Percentiles rank a stretch among this genome's conserved stretches.
These are phyloP conservation scores for Pezicula radicicola DNA, from an alignment of 2,329 filamentous ascomycete genomes.

Conservation along the genomic window DNA sequence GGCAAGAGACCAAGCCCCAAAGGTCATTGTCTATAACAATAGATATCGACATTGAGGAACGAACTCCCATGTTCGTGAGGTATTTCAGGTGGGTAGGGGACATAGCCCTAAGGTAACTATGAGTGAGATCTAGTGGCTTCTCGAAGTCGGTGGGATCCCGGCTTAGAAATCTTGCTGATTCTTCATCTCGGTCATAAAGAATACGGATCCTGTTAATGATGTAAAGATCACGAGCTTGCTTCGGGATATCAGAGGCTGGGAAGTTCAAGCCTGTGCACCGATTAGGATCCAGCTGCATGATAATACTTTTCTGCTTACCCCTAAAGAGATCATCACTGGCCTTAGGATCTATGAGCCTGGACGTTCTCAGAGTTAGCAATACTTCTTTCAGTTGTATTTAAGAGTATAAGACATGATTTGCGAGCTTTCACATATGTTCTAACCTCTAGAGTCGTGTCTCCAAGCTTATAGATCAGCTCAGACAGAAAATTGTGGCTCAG, in stretches of 20 bases:
- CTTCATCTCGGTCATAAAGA: conserved; percentile 77
- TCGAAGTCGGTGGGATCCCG: conserved; percentile 69
- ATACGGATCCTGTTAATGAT: conserved; percentile 84
- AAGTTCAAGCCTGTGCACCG: conserved; percentile 47
- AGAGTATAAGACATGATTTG: too few species aligned
- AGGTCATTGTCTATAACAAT: conserved; percentile 80
- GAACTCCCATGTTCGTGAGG: conserved; percentile 78
- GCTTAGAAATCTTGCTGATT: conserved; percentile 77
- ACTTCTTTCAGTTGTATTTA: too few species aligned
- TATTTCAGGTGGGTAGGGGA: conserved; percentile 88
- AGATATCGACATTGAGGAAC: conserved; percentile 88
- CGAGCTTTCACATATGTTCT: too few species aligned
- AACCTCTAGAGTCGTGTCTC: too few species aligned
- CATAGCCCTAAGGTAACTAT: conserved; percentile 79
- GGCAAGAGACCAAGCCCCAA: conserved; percentile 84
- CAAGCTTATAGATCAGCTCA: too few species aligned
- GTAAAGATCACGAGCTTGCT: conserved; percentile 79
- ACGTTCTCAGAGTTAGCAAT: too few species aligned
- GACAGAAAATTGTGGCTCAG: too few species aligned
- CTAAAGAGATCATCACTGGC: conserved; percentile 3
- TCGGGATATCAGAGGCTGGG: conserved; percentile 79
- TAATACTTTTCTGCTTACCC: not conserved
- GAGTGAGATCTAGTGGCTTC: conserved; percentile 73
- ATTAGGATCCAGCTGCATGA: not conserved
- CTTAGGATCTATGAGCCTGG: not conserved